Base-by-base conservation (phyloP, 345 rosid genomes). In the Eutrema heterophyllum region DNA sequence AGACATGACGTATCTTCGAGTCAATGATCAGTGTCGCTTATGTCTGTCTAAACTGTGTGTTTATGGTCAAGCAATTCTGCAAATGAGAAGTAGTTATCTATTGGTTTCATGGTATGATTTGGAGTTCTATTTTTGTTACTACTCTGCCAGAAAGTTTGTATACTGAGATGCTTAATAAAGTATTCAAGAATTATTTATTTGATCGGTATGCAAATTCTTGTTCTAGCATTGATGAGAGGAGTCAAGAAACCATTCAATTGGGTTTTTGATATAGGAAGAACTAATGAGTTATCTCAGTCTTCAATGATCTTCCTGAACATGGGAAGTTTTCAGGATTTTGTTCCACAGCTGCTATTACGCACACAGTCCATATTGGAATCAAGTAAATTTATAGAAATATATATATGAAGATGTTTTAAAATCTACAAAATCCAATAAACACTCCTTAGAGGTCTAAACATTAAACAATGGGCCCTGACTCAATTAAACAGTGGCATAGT, bases 391-490 rank as follows among this genome's bases (percentile, higher is more conserved):
- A 46, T 30, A 46, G 32, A 39, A 16, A 39, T 29, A 15, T 61
- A 15, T 61, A 11, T 61, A 21, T 21, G 15, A 39, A 52, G 16
- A 62, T 72, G n/a, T 12, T 54, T n/a, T 5, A 14, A 35, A 43
- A 53, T 41, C 45, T 63, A 43, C 56, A 72, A 64, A 72, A n/a
- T 33, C 18, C 64, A 54, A 27, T 72, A 54, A 73, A 73, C 63
- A 53, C 45, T 63, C 36, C 64, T 52, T 53, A 21, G 76, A 54
- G 38, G 48, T 63, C 35, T 62, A 51, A 51, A 62, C 12, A 33
- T 27, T 72, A 32, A 41, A 44, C 30, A 35, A n/a, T 6, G 48
- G 63, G 54, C 5, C 43, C 9, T 32, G 13, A 32, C 69, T 33
- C 55, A 73, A 44, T 36, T 27, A 6, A 40, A 52, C 44, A 40